Conservation (phyloP, 345 rosid species). For the Populus alba region DNA sequence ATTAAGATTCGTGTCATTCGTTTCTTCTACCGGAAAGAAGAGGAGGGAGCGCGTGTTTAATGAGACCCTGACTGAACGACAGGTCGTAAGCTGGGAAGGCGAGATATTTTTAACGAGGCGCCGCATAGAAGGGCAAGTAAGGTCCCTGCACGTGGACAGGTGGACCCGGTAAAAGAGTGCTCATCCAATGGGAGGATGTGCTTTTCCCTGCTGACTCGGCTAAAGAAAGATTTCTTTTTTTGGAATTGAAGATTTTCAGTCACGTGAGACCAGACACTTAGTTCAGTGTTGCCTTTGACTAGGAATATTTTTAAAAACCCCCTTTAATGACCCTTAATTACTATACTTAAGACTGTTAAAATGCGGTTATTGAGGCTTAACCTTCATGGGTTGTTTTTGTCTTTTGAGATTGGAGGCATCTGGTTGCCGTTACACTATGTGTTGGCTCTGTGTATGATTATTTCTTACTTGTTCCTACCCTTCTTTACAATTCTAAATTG, state of each 20-base stretch:
- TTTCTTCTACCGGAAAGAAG: background rate
- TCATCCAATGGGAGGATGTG: conserved; percentile 14
- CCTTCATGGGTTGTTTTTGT: conserved; percentile 7
- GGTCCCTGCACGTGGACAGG: conserved; percentile 23
- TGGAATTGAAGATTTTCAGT: conserved; percentile 32
- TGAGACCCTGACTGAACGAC: background rate
- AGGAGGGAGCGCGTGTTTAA: background rate
- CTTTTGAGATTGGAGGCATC: background rate
- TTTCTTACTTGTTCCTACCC: too few relatives aligned
- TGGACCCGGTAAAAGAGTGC: background rate
- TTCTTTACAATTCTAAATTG: conserved; percentile 21
- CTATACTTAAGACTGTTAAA: background rate
- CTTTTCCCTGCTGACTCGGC: conserved; percentile 32
- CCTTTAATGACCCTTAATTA: conserved; percentile 16
- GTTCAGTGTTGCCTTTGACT: conserved; percentile 42
- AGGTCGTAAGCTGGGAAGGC: background rate
- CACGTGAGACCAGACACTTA: conserved; percentile 41
- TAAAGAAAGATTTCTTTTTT: conserved; percentile 20
- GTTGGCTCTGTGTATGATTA: background rate
- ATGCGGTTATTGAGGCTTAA: background rate
- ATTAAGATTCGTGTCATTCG: background rate
- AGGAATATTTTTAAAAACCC: conserved; percentile 8
- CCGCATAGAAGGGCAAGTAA: conserved; percentile 33
- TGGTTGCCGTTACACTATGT: conserved; percentile 19
- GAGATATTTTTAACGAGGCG: conserved; percentile 20